Evolutionary conservation across 2,329 filamentous ascomycete genomes (phyloP).

Genomic region (Neopestalotiopsis sp.): DNA sequence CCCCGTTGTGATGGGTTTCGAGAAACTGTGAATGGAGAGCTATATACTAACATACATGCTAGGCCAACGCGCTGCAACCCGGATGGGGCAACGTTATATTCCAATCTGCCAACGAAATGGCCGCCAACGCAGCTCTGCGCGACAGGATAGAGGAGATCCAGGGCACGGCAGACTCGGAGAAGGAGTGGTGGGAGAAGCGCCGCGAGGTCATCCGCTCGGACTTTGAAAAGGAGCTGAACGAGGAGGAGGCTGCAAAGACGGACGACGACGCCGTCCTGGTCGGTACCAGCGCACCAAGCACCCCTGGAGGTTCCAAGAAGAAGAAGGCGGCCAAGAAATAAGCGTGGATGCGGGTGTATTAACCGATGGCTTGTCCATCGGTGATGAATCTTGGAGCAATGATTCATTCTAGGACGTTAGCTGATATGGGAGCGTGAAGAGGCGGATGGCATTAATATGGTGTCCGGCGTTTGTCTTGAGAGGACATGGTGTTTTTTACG

Average conservation of each 20-base stretch:
- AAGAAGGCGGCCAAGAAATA: slow-evolving; percentile 68
- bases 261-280: slow-evolving; percentile 79
- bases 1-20: not conserved
- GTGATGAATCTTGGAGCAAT: not conserved
- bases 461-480: slow-evolving; percentile 9
- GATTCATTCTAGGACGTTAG: not conserved
- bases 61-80: slow-evolving; percentile 90
- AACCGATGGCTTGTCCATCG: not conserved
- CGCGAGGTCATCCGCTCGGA: slow-evolving; percentile 73
- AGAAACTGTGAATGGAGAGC: not conserved
- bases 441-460: slow-evolving; percentile 3
- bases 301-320: slow-evolving; percentile 45
- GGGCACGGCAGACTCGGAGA: slow-evolving; percentile 73
- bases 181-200: slow-evolving; percentile 92
- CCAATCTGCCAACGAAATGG: slow-evolving; percentile 96
- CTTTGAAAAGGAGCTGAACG: slow-evolving; percentile 86
- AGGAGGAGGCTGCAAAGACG: slow-evolving; percentile 53
- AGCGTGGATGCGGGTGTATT: slow-evolving; percentile 17
- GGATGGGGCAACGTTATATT: slow-evolving; percentile 96
- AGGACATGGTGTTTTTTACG: not conserved
- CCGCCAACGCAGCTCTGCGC: slow-evolving; percentile 80
- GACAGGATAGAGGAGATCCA: slow-evolving; percentile 79
- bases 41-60: slow-evolving; percentile 7
- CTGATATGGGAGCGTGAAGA: not conserved
- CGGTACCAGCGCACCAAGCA: slow-evolving; percentile 55